Percentiles rank a stretch among this genome's conserved stretches.
Evolutionary conservation across 208 protist genomes (phyloP).

Genomic region (Trichomonas tenax): DNA sequence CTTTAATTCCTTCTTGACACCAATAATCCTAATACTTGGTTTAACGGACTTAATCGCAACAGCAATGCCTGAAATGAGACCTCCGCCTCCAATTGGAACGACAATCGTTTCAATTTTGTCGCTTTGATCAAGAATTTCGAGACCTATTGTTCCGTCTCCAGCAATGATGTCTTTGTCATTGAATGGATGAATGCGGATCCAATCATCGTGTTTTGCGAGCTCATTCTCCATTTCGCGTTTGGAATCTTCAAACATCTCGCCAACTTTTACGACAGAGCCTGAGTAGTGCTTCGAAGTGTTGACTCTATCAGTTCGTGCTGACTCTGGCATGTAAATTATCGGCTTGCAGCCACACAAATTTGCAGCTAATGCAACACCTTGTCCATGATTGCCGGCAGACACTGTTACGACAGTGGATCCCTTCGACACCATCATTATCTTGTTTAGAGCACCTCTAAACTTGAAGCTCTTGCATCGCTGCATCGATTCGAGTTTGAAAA

Average conservation of each 20-base stretch:
- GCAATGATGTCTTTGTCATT: conserved; percentile 66
- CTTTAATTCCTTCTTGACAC: not conserved
- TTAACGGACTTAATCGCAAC: not conserved
- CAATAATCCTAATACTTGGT: not conserved
- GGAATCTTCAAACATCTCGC: conserved; percentile 42
- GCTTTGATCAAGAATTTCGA: not conserved
- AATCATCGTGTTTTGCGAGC: conserved; percentile 47
- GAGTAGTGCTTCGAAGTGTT: conserved; percentile 30
- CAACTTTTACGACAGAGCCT: conserved; percentile 32
- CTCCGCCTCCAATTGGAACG: conserved; percentile 2
- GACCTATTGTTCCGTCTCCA: conserved; percentile 50
- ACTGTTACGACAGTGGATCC: conserved; percentile 62
- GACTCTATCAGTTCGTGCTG: conserved; percentile 56
- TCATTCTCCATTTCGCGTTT: conserved; percentile 2
- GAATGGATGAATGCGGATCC: conserved; percentile 64
- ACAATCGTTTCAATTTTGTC: not conserved
- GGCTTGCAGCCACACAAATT: conserved; percentile 40
- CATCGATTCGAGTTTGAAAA: conserved; percentile 48
- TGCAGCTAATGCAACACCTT: conserved; percentile 64
- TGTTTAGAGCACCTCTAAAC: conserved; percentile 54
- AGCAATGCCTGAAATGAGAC: not conserved
- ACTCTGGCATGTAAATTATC: conserved; percentile 63
- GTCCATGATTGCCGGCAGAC: conserved; percentile 66
- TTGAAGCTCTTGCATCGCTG: conserved; percentile 53
- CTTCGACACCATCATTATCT: too few relatives aligned